Evolutionary conservation across 345 rosid genomes (phyloP).

Genomic region (Citrus sp.): DNA sequence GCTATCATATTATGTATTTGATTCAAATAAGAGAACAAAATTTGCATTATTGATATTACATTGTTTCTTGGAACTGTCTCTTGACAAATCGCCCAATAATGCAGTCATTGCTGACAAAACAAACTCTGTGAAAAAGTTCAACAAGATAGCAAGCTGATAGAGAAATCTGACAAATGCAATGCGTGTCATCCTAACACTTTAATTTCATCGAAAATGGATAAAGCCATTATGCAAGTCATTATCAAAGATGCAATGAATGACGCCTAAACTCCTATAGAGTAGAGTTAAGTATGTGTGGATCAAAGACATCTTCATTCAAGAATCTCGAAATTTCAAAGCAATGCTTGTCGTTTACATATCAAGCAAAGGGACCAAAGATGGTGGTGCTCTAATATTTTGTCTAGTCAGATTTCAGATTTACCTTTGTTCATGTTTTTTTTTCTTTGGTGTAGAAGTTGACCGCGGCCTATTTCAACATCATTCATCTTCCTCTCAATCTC

Average conservation of each 20-base stretch:
- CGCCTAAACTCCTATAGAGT: too few relatives aligned
- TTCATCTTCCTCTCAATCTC: neutral
- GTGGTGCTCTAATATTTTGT: neutral
- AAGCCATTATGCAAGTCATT: too few relatives aligned
- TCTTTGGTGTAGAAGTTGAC: neutral
- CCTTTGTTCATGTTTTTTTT: neutral
- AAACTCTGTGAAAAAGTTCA: neutral
- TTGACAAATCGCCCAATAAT: neutral
- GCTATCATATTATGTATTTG: too few relatives aligned
- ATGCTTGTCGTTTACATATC: neutral
- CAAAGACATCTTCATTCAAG: neutral
- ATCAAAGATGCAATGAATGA: too few relatives aligned
- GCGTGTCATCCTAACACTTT: neutral
- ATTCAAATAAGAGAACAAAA: too few relatives aligned
- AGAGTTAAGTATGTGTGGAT: neutral
- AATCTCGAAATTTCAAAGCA: neutral
- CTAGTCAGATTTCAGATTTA: neutral
- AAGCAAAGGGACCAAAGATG: neutral
- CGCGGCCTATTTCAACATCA: neutral
- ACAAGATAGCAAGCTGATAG: neutral
- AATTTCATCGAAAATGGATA: neutral
- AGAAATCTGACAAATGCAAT: neutral
- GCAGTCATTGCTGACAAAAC: neutral
- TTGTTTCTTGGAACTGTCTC: neutral
- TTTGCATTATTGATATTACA: too few relatives aligned